phyloP scores from a whole-genome alignment of 129 eudicot species.

The Ambrosia trifida region DNA sequence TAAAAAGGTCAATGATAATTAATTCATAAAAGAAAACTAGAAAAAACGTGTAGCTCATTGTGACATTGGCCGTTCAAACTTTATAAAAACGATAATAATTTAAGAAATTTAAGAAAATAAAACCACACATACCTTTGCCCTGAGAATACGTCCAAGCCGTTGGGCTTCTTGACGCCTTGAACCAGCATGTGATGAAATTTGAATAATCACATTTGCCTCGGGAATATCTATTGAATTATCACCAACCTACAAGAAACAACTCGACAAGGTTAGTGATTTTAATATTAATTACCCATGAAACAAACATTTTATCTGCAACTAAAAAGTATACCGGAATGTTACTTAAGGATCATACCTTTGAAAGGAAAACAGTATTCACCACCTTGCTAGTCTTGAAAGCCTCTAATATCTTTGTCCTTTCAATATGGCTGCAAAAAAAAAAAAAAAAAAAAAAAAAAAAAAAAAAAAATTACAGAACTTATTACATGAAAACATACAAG shows the following conservation, averaged over 20 bases:
- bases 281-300: not conserved
- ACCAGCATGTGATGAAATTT: conserved; percentile 99
- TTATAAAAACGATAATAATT: not conserved
- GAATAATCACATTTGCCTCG: conserved; percentile 97
- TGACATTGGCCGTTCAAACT: not conserved
- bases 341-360: conserved; percentile 54
- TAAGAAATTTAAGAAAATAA: not conserved
- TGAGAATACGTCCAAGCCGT: conserved; percentile 99
- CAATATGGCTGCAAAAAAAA: conserved; percentile 77
- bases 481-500: conserved; percentile 14
- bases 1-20: not conserved
- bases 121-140: conserved; percentile 77
- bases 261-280: not conserved
- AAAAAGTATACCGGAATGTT: not conserved
- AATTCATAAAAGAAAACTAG: not conserved
- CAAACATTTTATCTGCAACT: not conserved
- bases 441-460: conserved; percentile 33
- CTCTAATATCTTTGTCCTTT: conserved; percentile 93
- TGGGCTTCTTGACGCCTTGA: conserved; percentile 99
- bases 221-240: conserved; percentile 99
- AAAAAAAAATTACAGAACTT: conserved; percentile 19
- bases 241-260: conserved; percentile 59
- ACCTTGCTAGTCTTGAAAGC: conserved; percentile 88
- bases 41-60: not conserved
- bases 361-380: conserved; percentile 88